These are phyloP conservation scores for Russula ochroleuca DNA, from an alignment of 768 basidiomycete genomes.

Conservation along the genomic window DNA sequence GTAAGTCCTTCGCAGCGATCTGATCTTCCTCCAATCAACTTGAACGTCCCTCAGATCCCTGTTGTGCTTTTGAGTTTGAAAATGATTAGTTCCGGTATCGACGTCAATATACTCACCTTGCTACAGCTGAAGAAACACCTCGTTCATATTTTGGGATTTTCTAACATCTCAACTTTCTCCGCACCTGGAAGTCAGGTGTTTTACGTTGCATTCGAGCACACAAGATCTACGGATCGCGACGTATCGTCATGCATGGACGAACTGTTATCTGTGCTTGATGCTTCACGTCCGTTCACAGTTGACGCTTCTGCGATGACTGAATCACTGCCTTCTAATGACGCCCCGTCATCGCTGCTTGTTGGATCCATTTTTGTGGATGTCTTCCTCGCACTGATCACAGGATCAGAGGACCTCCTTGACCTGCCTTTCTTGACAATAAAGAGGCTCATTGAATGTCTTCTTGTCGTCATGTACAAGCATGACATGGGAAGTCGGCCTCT, in stretches of 20 bases:
- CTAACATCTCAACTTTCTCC: conserved; percentile 44
- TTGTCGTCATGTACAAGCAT: conserved; percentile 69
- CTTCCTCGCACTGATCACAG: conserved; percentile 47
- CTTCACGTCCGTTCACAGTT: conserved; percentile 46
- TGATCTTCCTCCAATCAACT: not conserved
- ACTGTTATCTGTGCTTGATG: conserved; percentile 56
- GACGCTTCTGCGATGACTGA: conserved; percentile 46
- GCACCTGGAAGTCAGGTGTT: conserved; percentile 47
- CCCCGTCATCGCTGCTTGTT: conserved; percentile 44
- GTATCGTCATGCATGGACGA: conserved; percentile 56
- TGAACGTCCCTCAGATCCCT: conserved; percentile 45
- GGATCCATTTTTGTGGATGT: conserved; percentile 65
- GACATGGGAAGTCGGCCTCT: conserved; percentile 57
- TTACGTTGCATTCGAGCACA: conserved; percentile 51
- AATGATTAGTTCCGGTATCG: conserved; percentile 62
- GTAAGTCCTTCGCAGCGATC: conserved; percentile 33
- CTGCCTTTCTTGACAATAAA: conserved; percentile 58
- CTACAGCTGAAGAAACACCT: conserved; percentile 55
- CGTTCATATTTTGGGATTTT: conserved; percentile 53
- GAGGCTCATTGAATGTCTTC: conserved; percentile 55
- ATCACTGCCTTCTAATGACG: conserved; percentile 40
- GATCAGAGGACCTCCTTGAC: conserved; percentile 41
- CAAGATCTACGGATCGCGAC: conserved; percentile 40
- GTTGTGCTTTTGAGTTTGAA: conserved; percentile 55
- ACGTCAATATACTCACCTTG: conserved; percentile 47